Evolutionary conservation across 208 protist species (phyloP).

Genomic region (Trypanosoma vivax): DNA sequence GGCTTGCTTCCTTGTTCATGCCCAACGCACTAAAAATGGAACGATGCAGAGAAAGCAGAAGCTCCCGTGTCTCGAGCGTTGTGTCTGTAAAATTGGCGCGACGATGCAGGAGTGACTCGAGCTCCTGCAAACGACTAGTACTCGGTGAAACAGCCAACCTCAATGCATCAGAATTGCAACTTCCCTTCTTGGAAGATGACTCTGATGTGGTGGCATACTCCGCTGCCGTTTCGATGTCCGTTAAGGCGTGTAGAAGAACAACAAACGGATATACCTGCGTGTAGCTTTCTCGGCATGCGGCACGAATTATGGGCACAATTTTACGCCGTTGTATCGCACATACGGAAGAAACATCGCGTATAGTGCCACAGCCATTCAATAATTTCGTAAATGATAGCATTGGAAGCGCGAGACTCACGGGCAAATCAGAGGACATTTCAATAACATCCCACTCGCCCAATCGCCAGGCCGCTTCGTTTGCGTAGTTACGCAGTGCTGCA

Average conservation of each 20-base stretch:
- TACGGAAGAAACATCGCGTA: conserved; percentile 11
- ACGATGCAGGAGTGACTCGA: conserved; percentile 25
- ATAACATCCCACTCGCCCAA: conserved; percentile 76
- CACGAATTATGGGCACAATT: conserved; percentile 40
- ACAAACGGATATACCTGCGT: conserved; percentile 58
- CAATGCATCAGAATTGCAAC: not conserved
- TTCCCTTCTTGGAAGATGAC: not conserved
- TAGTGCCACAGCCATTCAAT: conserved; percentile 5
- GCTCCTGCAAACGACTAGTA: not conserved
- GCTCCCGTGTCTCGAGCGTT: conserved; percentile 67
- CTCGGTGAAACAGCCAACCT: not conserved
- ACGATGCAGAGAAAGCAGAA: conserved; percentile 76
- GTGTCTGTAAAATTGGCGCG: conserved; percentile 40
- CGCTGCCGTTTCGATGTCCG: conserved; percentile 65
- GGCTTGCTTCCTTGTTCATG: conserved; percentile 43
- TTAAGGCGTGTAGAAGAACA: conserved; percentile 67
- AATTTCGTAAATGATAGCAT: conserved; percentile 21
- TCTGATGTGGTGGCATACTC: conserved; percentile 17
- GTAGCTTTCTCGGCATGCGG: conserved; percentile 64
- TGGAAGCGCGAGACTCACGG: conserved; percentile 36
- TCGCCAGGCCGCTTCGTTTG: conserved; percentile 83
- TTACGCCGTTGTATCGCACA: conserved; percentile 33
- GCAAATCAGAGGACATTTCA: conserved; percentile 18
- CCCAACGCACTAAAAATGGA: conserved; percentile 61
- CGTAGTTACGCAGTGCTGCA: conserved; percentile 57